Evolutionary conservation across 192 early-diverging fungal genomes (phyloP), one percentile per base, ranked within the genome.

Genomic region (Coemansia asiatica): DNA sequence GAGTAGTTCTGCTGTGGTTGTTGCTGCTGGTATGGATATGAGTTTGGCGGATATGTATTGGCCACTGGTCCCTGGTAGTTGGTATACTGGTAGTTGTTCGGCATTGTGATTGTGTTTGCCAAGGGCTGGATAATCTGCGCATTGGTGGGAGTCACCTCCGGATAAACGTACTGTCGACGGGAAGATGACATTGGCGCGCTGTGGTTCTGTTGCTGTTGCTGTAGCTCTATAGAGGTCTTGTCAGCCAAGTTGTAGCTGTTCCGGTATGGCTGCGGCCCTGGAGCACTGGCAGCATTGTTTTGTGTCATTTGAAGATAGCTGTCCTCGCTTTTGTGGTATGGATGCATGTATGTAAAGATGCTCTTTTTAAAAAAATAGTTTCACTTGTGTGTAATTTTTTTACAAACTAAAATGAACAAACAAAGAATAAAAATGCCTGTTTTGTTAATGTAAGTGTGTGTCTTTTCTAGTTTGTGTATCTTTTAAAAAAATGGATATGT

Each of bases 211-310:
- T 19, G 57, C 6, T 48, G 66, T 7, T 25, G 63, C 53, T 19
- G 57, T 2, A 36, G 66, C 26, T 36, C 19, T 29, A 2, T 56
- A 6, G 38, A 33, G 2, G 28, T 12, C 68, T 56, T 31, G 68
- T 71, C 8, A 60, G 70, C 46, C 69, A 71, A 12, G 48, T 46
- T 44, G 56, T 69, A 69, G 67, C 70, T 72, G 44, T 70, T 51
- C 25, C 64, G 56, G 44, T 79, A 79, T n/a, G 71, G 67, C 57
- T 79, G 76, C 0, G 70, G 76, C 0, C 76, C 76, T 21, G 75
- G 69, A 2, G 63, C 31, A 21, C 61, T 57, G 25, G 36, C 55
- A 2, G 49, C 50, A 28, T 64, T 68, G 23, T 66, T 59, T 31
- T 69, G 66, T 36, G 70, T 67, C 56, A 72, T 46, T 48, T 64